Evolutionary conservation across 495 filamentous ascomycete species (phyloP).

Genomic region (Barbatosphaeria neglecta): DNA sequence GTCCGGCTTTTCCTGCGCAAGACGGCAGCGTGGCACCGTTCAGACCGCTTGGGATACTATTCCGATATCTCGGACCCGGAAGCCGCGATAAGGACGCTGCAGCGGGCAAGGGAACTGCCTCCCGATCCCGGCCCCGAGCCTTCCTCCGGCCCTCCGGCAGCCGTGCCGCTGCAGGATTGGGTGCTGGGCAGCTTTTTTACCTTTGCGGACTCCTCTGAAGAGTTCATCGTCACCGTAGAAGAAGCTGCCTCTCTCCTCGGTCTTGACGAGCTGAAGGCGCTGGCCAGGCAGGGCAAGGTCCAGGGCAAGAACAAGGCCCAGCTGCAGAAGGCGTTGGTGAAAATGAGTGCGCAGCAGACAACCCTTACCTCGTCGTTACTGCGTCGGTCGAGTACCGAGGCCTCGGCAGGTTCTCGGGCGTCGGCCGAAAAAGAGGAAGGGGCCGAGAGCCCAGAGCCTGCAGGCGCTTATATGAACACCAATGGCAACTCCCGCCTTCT

Average conservation of each 20-base stretch:
- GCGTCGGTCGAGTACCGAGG: constrained; percentile 38
- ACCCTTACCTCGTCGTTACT: constrained; percentile 53
- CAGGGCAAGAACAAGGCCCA: constrained; percentile 85
- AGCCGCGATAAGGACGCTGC: constrained; percentile 48
- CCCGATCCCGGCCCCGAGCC: not conserved
- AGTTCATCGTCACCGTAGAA: constrained; percentile 65
- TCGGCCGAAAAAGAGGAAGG: constrained; percentile 1
- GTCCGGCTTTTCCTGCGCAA: constrained; percentile 91
- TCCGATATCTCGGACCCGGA: constrained; percentile 69
- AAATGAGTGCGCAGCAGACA: constrained; percentile 58
- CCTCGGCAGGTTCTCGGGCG: constrained; percentile 17
- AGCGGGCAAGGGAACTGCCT: constrained; percentile 8
- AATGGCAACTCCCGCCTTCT: constrained; percentile 34
- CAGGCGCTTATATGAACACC: no score
- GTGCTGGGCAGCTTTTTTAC: constrained; percentile 43
- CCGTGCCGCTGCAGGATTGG: constrained; percentile 32
- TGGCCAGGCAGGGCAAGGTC: constrained; percentile 80
- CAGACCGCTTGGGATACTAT: constrained; percentile 63
- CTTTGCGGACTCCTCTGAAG: constrained; percentile 70
- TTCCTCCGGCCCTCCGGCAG: not conserved
- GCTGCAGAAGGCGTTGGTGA: constrained; percentile 57
- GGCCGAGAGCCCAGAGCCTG: constrained; percentile 1
- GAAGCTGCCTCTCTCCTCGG: constrained; percentile 72
- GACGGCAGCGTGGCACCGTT: constrained; percentile 86
- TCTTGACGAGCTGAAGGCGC: constrained; percentile 72